These are phyloP conservation scores for Pseudozyma hubeiensis DNA, from an alignment of 1,284 basidiomycete genomes.

Conservation along the genomic window DNA sequence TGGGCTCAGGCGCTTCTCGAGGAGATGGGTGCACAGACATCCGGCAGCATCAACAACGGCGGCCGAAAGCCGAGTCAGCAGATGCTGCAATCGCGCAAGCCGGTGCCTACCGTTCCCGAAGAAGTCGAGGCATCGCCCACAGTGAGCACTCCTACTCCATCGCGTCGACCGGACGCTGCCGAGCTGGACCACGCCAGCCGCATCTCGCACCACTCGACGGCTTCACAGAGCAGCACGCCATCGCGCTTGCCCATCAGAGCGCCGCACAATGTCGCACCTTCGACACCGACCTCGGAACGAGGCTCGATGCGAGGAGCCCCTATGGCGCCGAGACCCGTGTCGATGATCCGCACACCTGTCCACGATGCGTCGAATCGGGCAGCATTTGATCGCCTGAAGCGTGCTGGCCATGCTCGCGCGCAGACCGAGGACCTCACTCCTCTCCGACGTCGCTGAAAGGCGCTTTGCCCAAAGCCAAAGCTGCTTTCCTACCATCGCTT, in stretches of 20 bases:
- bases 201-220: slow-evolving; percentile 16
- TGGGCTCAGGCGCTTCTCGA: slow-evolving; percentile 59
- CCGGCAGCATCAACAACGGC: neutral
- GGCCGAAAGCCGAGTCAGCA: slow-evolving; percentile 31
- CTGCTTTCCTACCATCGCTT: neutral
- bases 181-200: slow-evolving; percentile 18
- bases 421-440: slow-evolving; percentile 45
- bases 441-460: slow-evolving; percentile 33
- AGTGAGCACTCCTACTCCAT: neutral
- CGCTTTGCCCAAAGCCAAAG: neutral
- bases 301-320: slow-evolving; percentile 26
- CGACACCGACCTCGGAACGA: slow-evolving; percentile 17
- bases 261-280: slow-evolving; percentile 13
- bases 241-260: slow-evolving; percentile 35
- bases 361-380: slow-evolving; percentile 37
- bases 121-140: slow-evolving; percentile 27
- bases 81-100: slow-evolving; percentile 23
- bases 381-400: slow-evolving; percentile 46
- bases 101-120: slow-evolving; percentile 33
- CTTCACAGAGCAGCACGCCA: slow-evolving; percentile 22
- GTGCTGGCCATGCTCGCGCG: slow-evolving; percentile 43
- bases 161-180: neutral
- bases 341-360: slow-evolving; percentile 37
- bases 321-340: slow-evolving; percentile 23
- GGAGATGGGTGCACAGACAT: slow-evolving; percentile 6